Evolutionary conservation across 2,329 filamentous ascomycete species (phyloP), one percentile per base, ranked within the genome.

Genomic region (Nemania sp.): DNA sequence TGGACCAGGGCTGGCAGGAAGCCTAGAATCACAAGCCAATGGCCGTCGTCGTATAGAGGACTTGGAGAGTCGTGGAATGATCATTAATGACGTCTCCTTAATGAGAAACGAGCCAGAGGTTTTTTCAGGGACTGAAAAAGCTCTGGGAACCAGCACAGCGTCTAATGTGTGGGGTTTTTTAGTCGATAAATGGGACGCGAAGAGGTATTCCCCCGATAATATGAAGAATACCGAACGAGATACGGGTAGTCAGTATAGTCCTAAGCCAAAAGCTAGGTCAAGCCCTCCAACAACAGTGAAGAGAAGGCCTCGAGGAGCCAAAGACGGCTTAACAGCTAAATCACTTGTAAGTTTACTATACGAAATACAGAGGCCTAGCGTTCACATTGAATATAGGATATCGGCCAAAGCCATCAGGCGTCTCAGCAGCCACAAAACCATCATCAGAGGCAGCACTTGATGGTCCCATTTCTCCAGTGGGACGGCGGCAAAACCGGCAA

Each of bases 391-490:
- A 41, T 27, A 5, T 29, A 61, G 41, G 38, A 62, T n/a, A 35
- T 20, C 29, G 18, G 8, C 32, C 35, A n/a, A 41, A 11, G 13
- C n/a, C 15, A 47, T 38, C 58, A 51, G 24, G 11, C 7, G 26
- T 22, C 5, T 32, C 10, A 49, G 47, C 29, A 45, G n/a, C 27
- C 27, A 60, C 11, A 22, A 15, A 2, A 38, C 10, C n/a, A 22
- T 20, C 24, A 47, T 18, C 29, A 35, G 4, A 11, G 5, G 29
- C 27, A 61, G 15, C 45, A 22, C 7, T 45, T n/a, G 13, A 47
- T 47, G 6, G 29, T 47, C 8, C 64, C 64, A 38, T 66, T 66
- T 15, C 49, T 66, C 4, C 64, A 66, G 41, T 66, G 57, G 64
- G 52, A 45, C 13, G 18, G 22, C 2, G 18, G 45, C 45, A 47